These are phyloP conservation scores for Ceratobasidium theobromae DNA, from an alignment of 1,284 basidiomycete species.

Conservation along the genomic window DNA sequence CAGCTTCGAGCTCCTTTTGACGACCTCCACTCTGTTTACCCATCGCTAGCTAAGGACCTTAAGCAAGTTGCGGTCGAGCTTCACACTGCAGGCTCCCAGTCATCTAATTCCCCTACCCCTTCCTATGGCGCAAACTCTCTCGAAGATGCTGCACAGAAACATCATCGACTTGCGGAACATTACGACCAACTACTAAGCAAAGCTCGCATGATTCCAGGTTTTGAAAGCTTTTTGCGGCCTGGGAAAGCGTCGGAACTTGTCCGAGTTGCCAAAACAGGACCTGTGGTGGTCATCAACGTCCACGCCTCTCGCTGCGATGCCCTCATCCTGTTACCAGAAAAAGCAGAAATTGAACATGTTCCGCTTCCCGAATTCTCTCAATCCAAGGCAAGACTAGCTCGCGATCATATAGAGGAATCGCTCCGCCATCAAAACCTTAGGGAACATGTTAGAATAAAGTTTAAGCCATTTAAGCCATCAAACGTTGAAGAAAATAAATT, in stretches of 20 bases:
- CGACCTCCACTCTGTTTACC: background rate
- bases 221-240: conserved; percentile 16
- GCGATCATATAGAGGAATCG: background rate
- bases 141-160: conserved; percentile 23
- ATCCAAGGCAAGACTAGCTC: background rate
- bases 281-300: conserved; percentile 33
- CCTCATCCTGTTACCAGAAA: conserved; percentile 4
- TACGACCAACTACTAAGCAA: conserved; percentile 35
- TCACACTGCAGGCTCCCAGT: background rate
- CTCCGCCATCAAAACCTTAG: background rate
- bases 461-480: background rate
- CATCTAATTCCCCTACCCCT: too few species aligned
- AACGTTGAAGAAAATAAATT: background rate
- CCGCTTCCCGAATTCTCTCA: conserved; percentile 1
- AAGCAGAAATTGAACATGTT: background rate
- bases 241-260: background rate
- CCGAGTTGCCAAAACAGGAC: conserved; percentile 14
- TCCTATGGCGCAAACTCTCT: background rate
- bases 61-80: background rate
- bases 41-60: background rate
- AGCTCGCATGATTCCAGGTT: conserved; percentile 17
- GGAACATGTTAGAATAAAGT: too few species aligned
- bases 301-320: conserved; percentile 28
- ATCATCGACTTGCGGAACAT: conserved; percentile 33
- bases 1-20: background rate